Conservation (phyloP, 2,329 filamentous ascomycete species). For the Alternaria hordeiaustralica region DNA sequence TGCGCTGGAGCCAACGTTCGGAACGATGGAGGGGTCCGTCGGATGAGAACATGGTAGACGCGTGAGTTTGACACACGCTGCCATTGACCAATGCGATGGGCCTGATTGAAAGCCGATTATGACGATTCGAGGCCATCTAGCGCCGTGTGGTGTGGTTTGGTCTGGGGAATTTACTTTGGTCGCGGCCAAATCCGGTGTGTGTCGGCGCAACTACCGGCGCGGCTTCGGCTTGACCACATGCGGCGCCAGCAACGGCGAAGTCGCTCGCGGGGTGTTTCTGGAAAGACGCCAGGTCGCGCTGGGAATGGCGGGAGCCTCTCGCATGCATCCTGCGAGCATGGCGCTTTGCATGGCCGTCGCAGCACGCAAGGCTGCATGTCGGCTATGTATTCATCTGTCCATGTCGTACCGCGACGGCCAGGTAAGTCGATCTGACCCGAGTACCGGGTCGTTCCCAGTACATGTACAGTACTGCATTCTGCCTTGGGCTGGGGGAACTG, state of each 20-base stretch:
- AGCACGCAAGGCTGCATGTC: background rate
- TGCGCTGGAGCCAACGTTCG: constrained; percentile 18
- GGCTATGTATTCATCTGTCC: background rate
- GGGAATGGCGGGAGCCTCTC: background rate
- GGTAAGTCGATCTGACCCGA: background rate
- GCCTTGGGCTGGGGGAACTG: background rate
- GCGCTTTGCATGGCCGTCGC: background rate
- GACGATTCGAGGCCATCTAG: constrained; percentile 27
- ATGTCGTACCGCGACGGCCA: background rate
- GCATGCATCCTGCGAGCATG: background rate
- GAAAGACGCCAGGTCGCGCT: background rate
- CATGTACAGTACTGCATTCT: background rate
- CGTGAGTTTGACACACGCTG: constrained; percentile 13
- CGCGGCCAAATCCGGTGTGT: constrained; percentile 16
- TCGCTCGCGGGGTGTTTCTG: constrained; percentile 1
- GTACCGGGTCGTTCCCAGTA: background rate
- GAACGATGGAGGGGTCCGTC: constrained; percentile 26
- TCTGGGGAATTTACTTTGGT: constrained; percentile 19
- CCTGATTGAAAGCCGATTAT: constrained; percentile 21
- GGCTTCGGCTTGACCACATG: constrained; percentile 16
- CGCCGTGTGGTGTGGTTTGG: constrained; percentile 12
- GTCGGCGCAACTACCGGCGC: constrained; percentile 29
- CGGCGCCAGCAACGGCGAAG: constrained; percentile 28
- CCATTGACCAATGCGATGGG: constrained; percentile 33
- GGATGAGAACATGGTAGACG: constrained; percentile 16